These are phyloP conservation scores for Marsdenia floribunda DNA, from an alignment of 257 asterid genomes.

Conservation along the genomic window DNA sequence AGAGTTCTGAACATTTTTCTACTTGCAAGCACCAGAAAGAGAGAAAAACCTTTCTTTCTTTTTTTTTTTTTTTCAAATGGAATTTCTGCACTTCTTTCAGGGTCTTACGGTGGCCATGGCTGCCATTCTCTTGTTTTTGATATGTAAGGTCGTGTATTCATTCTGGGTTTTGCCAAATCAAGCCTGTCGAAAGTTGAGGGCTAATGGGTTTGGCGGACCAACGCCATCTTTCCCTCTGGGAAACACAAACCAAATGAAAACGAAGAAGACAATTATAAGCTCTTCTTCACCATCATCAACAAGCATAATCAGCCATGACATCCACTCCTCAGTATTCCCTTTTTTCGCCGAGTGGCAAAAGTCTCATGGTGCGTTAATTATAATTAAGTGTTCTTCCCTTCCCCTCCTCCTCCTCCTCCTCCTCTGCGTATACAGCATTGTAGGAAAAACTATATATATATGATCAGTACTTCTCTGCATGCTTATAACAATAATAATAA, in stretches of 20 bases:
- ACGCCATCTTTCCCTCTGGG: constrained; percentile 76
- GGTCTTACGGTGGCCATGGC: constrained; percentile 16
- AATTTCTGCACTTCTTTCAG: constrained; percentile 15
- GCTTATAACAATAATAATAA: not conserved
- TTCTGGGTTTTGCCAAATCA: constrained; percentile 60
- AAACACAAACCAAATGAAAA: constrained; percentile 53
- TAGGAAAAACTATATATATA: too few relatives aligned
- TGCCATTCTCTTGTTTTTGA: constrained; percentile 20
- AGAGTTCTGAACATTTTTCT: not conserved
- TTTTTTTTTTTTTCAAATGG: too few relatives aligned
- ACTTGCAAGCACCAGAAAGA: too few relatives aligned
- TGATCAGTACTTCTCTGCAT: not conserved
- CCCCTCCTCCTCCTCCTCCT: too few relatives aligned
- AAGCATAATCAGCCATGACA: constrained; percentile 40
- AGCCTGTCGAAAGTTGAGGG: constrained; percentile 37
- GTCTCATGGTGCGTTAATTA: constrained; percentile 48
- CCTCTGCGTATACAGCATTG: not conserved
- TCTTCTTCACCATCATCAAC: constrained; percentile 11
- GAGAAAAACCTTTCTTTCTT: too few relatives aligned
- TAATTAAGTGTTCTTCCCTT: too few relatives aligned
- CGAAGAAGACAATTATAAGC: not conserved
- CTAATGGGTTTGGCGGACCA: constrained; percentile 85
- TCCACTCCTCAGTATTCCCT: constrained; percentile 64
- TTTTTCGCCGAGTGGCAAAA: constrained; percentile 72
- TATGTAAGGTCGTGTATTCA: constrained; percentile 29